Base-by-base conservation (phyloP, 192 early-diverging fungal genomes). In the Backusella liffmaniae region DNA sequence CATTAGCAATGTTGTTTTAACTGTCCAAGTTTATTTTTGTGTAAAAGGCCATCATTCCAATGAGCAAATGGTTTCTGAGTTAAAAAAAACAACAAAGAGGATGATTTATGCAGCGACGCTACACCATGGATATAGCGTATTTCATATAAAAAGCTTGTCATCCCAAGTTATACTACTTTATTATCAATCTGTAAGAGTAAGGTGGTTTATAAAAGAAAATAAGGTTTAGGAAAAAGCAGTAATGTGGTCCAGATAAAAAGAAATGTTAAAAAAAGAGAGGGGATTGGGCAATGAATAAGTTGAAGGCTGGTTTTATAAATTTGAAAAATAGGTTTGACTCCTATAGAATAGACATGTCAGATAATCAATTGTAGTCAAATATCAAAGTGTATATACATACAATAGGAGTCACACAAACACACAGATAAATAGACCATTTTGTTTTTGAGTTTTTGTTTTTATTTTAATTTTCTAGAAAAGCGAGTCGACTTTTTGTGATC, bases 401-500 rank as follows among this genome's bases (percentile, higher is more conserved):
- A 32, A 32, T 32, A 32, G 32, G 13, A 16, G 15, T 44, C 29
- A 34, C 65, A 67, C 29, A 67, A 13, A 67, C 7, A 32, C 18
- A 67, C 10, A 18, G 7, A 32, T 32, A 67, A 35, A 67, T 32
- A 18, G 2, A 2, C 9, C 8, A 36, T 15, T 35, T 35, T 32
- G 29, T 46, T 32, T 70, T 49, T n/a, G 15, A 39, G 37, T 39
- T 39, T 49, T 49, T 4, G n/a, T n/a, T 49, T 49, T 49, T 18
- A 49, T 49, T 49, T 49, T 49, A n/a, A 5, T 68, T 30, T 12
- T 49, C 16, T 70, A 29, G 26, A 30, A 49, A 34, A 71, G 29
- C 15, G 39, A 71, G 42, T 41, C 41, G 42, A 46, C n/a, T 49
- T 71, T 71, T 29, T 71, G 35, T 49, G 70, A 41, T 13, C 70